Percentiles rank a stretch among this genome's conserved stretches.
These are phyloP conservation scores for Entrophospora sp. DNA, from an alignment of 192 early-diverging fungal species.

Conservation along the genomic window DNA sequence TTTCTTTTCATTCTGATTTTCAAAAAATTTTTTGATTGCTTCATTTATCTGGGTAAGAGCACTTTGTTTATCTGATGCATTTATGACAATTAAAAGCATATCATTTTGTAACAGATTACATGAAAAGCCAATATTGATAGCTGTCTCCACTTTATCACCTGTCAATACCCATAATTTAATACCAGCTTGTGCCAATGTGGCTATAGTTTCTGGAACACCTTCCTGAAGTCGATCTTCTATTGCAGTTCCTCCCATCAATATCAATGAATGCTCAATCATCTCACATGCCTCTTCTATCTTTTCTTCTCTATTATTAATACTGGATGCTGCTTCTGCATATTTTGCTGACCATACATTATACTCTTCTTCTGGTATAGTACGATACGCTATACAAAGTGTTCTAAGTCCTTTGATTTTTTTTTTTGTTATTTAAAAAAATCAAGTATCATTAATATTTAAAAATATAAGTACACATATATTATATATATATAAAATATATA, in stretches of 20 bases:
- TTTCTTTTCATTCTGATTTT: conserved; percentile 25
- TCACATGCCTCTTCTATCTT: conserved; percentile 71
- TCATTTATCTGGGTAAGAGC: conserved; percentile 59
- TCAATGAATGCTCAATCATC: no score
- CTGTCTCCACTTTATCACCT: conserved; percentile 99
- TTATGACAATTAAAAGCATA: conserved; percentile 76
- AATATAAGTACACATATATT: no score
- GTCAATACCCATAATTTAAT: conserved; percentile 96
- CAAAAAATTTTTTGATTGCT: conserved; percentile 49
- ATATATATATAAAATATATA: conserved; percentile 28
- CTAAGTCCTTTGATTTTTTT: conserved; percentile 19
- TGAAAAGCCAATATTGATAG: conserved; percentile 93
- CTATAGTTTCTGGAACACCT: no score
- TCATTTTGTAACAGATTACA: conserved; percentile 77
- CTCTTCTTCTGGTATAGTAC: no score
- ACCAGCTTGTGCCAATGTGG: no score
- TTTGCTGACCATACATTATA: no score
- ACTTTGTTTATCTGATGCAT: conserved; percentile 42
- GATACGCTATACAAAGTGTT: no score
- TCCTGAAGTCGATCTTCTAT: no score
- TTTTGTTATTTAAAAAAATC: not conserved
- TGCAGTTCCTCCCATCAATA: no score
- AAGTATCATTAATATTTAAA: no score
- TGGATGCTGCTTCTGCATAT: no score
- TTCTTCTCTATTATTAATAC: conserved; percentile 70